Base-by-base conservation (phyloP, 1,284 basidiomycete genomes). In the Ganoderma boninense region DNA sequence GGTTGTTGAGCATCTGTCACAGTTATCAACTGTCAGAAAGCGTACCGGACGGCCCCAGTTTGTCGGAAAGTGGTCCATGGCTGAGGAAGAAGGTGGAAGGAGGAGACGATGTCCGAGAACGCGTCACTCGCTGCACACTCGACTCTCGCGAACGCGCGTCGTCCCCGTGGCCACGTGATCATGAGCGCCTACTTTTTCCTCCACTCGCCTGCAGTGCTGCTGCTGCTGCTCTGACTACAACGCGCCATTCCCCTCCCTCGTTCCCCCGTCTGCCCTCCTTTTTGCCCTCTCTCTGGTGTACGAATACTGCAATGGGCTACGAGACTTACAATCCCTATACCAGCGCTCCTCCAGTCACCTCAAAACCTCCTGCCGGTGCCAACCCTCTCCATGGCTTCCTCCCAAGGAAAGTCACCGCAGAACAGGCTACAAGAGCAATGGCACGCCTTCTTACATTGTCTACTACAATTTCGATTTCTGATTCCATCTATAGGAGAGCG, bases 11-110 rank as follows among this genome's bases (percentile, higher is more conserved):
- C 43, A 60, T 18, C n/a, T 26, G 16, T 60, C 57, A 43, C 35
- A 11, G 23, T 43, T 57, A 7, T 29, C 42, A 49, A 0, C 20
- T 23, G 18, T 43, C 11, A 26, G 1, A 32, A 32, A 35, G 81
- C 92, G 74, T 78, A 93, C 93, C 57, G 92, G 93, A 56, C 90
- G 86, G 43, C 92, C 92, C 93, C 93, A 94, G 84, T 90, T 92
- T 49, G 88, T 89, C 56, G 93, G 91, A 82, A 92, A 92, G 81
- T 94, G 92, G 79, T 94, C 92, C 93, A 94, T 94, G 77, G 78
- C 40, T 73, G 61, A 46, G n/a, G 13, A 64, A 29, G 68, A 44
- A 38, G 26, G 61, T 29, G 65, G 66, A 46, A 35, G 60, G 32
- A 64, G 62, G 54, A 57, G 65, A 26, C 23, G 62, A 60, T 26